A percentile compares a stretch with the other conserved stretches of the same genome.
Evolutionary conservation across 352 stramenopile genomes (phyloP).

Genomic region (Phytophthora syringae): DNA sequence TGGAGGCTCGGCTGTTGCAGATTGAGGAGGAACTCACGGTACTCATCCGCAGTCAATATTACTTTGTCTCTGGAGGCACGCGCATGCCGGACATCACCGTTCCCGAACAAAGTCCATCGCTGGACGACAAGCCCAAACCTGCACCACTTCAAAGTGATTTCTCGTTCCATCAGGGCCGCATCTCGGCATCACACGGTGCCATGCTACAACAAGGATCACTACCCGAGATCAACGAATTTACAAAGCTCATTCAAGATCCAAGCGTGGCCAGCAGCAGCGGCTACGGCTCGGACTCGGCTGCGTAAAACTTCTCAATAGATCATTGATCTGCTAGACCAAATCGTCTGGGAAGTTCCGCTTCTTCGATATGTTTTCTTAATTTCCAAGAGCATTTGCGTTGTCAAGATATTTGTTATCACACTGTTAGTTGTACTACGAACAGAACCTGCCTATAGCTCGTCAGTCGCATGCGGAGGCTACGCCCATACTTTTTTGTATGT

Average conservation of each 20-base stretch:
- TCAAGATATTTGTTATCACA: too few relatives aligned
- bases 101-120: constrained; percentile 5
- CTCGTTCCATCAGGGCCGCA: constrained; percentile 77
- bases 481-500: not conserved
- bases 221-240: constrained; percentile 80
- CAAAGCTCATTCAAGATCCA: constrained; percentile 55
- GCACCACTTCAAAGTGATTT: constrained; percentile 28
- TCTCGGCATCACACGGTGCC: constrained; percentile 46
- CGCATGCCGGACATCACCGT: constrained; percentile 20
- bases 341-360: not conserved
- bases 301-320: constrained; percentile 1
- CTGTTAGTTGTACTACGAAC: too few relatives aligned
- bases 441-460: too few relatives aligned
- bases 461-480: not conserved
- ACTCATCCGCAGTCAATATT: constrained; percentile 82
- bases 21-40: constrained; percentile 87
- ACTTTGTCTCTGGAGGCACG: constrained; percentile 72
- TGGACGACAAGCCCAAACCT: constrained; percentile 17
- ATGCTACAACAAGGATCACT: constrained; percentile 55
- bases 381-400: not conserved
- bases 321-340: not conserved
- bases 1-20: constrained; percentile 72
- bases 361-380: not conserved
- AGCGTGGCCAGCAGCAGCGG: constrained; percentile 10
- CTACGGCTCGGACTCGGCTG: constrained; percentile 29